Evolutionary conservation across 768 basidiomycete genomes (phyloP).

Genomic region (Tulasnella sp.): DNA sequence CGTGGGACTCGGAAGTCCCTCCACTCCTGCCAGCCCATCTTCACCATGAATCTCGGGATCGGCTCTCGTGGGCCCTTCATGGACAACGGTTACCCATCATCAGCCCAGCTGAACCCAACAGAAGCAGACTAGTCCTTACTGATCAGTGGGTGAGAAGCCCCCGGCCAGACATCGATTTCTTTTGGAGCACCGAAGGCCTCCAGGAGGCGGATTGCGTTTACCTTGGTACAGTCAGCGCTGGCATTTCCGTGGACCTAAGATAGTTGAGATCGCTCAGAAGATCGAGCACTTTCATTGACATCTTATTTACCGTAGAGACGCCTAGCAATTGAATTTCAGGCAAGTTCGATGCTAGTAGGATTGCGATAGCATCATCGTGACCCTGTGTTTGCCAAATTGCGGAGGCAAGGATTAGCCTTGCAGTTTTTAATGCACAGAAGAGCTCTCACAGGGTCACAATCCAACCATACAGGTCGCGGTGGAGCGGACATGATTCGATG

Average conservation of each 20-base stretch:
- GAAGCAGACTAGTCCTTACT: constrained; percentile 47
- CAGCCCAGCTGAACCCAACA: not conserved
- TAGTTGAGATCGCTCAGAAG: not conserved
- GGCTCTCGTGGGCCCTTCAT: not conserved
- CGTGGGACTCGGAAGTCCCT: constrained; percentile 44
- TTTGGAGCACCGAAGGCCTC: constrained; percentile 56
- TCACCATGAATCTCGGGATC: constrained; percentile 52
- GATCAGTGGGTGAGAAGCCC: constrained; percentile 57
- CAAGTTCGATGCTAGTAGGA: constrained; percentile 59
- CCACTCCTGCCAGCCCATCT: constrained; percentile 74
- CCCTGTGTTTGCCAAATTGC: constrained; percentile 49
- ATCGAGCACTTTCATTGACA: not conserved
- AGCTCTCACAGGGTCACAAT: constrained; percentile 46
- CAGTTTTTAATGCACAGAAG: not conserved
- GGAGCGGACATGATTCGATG: no score
- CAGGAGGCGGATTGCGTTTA: constrained; percentile 68
- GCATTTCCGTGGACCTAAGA: constrained; percentile 73
- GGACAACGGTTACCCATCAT: not conserved
- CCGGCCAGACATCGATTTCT: constrained; percentile 49
- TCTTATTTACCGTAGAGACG: constrained; percentile 55
- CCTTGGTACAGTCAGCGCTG: constrained; percentile 41
- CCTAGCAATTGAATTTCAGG: constrained; percentile 58
- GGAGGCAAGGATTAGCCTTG: not conserved
- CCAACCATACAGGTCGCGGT: constrained; percentile 49
- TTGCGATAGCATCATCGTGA: constrained; percentile 80